Percentiles rank a stretch among this genome's conserved stretches.
These are phyloP conservation scores for Tolypocladium tropicale DNA, from an alignment of 2,329 filamentous ascomycete species.

Conservation along the genomic window DNA sequence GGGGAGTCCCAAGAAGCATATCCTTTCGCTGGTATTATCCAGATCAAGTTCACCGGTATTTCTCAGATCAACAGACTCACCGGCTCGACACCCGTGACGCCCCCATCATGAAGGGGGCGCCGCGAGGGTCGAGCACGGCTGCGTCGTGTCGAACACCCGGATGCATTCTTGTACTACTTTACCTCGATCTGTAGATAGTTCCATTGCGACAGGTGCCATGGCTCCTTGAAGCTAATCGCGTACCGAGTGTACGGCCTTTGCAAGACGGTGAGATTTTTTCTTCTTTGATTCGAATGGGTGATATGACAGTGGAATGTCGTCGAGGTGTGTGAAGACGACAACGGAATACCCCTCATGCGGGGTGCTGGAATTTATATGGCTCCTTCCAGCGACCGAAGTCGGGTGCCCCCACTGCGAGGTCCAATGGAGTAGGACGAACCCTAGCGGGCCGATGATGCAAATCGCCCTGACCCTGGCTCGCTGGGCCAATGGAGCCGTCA, in stretches of 20 bases:
- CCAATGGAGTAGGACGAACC: background rate
- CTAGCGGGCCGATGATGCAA: background rate
- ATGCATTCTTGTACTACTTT: slow-evolving; percentile 34
- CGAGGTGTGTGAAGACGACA: background rate
- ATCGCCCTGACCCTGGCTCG: background rate
- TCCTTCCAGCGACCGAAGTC: background rate
- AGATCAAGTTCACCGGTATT: slow-evolving; percentile 80
- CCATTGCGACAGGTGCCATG: slow-evolving; percentile 19
- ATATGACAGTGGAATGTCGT: background rate
- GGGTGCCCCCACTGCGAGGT: background rate
- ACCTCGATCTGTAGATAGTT: slow-evolving; percentile 31
- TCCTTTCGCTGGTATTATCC: slow-evolving; percentile 83
- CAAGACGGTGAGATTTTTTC: background rate
- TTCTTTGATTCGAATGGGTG: background rate
- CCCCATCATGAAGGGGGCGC: background rate
- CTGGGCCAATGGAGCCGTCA: background rate
- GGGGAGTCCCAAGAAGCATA: slow-evolving; percentile 56
- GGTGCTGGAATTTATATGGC: background rate
- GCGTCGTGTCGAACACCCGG: slow-evolving; percentile 29
- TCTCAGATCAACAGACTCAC: slow-evolving; percentile 48
- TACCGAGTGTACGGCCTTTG: slow-evolving; percentile 4
- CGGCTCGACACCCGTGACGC: slow-evolving; percentile 2
- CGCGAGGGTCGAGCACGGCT: background rate
- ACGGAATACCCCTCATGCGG: background rate
- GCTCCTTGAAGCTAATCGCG: slow-evolving; percentile 11